Percentiles rank a stretch among this genome's conserved stretches.
phyloP scores from a whole-genome alignment of 768 basidiomycete species.

The Gloeopeniophorella convolvens region DNA sequence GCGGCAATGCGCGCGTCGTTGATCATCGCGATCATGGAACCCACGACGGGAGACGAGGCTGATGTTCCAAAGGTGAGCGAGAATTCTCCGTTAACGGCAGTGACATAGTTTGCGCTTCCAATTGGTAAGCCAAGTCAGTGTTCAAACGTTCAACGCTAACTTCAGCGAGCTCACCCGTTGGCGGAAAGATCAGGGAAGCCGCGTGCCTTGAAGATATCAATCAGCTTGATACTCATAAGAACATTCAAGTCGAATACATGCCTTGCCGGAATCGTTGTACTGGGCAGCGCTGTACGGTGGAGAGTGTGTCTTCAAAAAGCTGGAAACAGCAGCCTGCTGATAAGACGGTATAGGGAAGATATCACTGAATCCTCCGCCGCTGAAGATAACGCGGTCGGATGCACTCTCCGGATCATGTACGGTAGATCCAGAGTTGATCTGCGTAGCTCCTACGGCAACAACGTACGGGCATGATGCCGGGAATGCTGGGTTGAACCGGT shows the following conservation, averaged over 20 bases:
- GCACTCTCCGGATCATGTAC: slow-evolving; percentile 34
- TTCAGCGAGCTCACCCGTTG: slow-evolving; percentile 25
- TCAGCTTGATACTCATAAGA: not conserved
- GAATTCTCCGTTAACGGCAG: slow-evolving; percentile 29
- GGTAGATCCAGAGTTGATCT: slow-evolving; percentile 29
- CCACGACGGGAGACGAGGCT: slow-evolving; percentile 31
- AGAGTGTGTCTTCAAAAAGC: slow-evolving; percentile 28
- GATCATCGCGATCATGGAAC: slow-evolving; percentile 30
- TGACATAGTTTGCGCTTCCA: slow-evolving; percentile 28
- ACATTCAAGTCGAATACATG: slow-evolving; percentile 1
- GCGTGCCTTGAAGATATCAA: slow-evolving; percentile 20
- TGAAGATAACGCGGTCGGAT: slow-evolving; percentile 32
- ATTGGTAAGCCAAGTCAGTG: not conserved
- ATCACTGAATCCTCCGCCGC: slow-evolving; percentile 38
- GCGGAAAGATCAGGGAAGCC: slow-evolving; percentile 31
- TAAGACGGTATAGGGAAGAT: slow-evolving; percentile 33
- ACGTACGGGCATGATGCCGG: slow-evolving; percentile 40
- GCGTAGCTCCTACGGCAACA: slow-evolving; percentile 34
- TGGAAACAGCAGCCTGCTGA: slow-evolving; percentile 27
- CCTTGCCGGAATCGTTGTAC: slow-evolving; percentile 31
- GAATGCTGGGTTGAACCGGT: slow-evolving; percentile 38
- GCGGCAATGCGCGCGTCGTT: slow-evolving; percentile 33
- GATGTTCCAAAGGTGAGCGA: slow-evolving; percentile 32
- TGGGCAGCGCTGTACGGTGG: slow-evolving; percentile 29
- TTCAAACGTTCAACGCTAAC: too few species aligned